phyloP scores from a whole-genome alignment of 2,329 filamentous ascomycete species.

The Cordyceps fumosorosea region DNA sequence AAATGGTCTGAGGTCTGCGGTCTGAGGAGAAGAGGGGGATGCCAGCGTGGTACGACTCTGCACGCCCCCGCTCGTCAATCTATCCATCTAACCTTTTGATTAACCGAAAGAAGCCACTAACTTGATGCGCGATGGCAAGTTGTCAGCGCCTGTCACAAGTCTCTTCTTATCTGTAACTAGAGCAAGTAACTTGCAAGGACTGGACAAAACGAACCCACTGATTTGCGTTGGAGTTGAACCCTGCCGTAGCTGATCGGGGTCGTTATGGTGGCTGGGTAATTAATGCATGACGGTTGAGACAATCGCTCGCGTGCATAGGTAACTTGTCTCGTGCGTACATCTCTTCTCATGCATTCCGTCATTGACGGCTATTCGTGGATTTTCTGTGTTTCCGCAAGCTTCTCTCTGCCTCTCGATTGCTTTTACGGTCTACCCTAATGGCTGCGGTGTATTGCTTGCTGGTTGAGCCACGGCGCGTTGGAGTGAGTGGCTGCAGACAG shows the following conservation, averaged over 20 bases:
- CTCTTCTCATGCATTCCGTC: too few relatives aligned
- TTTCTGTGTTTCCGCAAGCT: too few relatives aligned
- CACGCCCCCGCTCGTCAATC: not conserved
- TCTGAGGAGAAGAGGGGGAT: not conserved
- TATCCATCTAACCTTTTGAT: not conserved
- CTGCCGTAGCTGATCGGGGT: not conserved
- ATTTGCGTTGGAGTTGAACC: not conserved
- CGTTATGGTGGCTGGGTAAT: not conserved
- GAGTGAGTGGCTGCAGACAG: too few relatives aligned
- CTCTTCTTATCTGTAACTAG: too few relatives aligned
- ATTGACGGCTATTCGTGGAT: too few relatives aligned
- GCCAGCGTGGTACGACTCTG: not conserved
- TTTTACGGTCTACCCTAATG: too few relatives aligned
- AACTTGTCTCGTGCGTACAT: not conserved
- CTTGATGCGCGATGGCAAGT: conserved; percentile 1
- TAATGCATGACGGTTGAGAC: not conserved
- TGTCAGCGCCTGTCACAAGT: not conserved
- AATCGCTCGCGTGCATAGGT: not conserved
- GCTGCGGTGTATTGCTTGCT: too few relatives aligned
- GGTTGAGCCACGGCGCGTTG: too few relatives aligned
- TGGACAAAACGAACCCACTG: not conserved
- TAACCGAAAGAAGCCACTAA: not conserved
- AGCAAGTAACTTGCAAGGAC: too few relatives aligned
- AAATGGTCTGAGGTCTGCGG: not conserved
- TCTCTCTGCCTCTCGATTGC: too few relatives aligned